Base-by-base conservation (phyloP, 345 rosid species). In the Stellera chamaejasme region DNA sequence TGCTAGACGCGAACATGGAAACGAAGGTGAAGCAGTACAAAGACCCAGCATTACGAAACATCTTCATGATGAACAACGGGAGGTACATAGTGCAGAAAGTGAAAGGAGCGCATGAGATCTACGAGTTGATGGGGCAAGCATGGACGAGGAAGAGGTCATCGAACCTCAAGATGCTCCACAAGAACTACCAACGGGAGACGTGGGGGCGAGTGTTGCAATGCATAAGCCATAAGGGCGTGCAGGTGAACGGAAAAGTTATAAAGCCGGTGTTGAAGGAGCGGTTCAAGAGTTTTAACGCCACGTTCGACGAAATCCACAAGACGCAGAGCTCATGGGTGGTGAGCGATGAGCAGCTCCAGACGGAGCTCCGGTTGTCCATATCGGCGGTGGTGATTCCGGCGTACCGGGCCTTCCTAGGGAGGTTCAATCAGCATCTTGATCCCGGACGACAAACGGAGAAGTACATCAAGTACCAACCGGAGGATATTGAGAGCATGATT, bases 41-140 rank as follows among this genome's bases (percentile, higher is more conserved):
- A 52, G 95, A 84, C 55, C 76, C 69, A 0, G 70, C 93, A 1
- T 58, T 92, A 42, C 48, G 95, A 9, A 73, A 52, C 62, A 79
- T 92, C 26, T 88, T 92, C 80, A 64, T 92, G 71, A 92, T 92
- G 98, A 92, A 92, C 66, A 92, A 92, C 25, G 98, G 93, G 7
- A 75, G 92, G 39, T 92, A 85, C 65, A 83, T 88, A 46, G 47
- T 82, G 19, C 90, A 88, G 58, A 86, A 88, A 78, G 72, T 85
- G 55, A 88, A 82, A 64, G 79, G 87, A 2, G 76, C 98, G 0
- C 10, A 45, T 7, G 95, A 88, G 77, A 79, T 88, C 15, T 73
- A 79, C 10, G 77, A 83, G 14, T 69, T 79, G 69, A 71, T 85
- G 72, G 86, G 88, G 0, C 82, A 70, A 23, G 48, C 75, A 2